A percentile compares a stretch with the other conserved stretches of the same genome.
Conservation (phyloP, 1,139 yeast genomes). For the Debaryomycetaceae sp. region DNA sequence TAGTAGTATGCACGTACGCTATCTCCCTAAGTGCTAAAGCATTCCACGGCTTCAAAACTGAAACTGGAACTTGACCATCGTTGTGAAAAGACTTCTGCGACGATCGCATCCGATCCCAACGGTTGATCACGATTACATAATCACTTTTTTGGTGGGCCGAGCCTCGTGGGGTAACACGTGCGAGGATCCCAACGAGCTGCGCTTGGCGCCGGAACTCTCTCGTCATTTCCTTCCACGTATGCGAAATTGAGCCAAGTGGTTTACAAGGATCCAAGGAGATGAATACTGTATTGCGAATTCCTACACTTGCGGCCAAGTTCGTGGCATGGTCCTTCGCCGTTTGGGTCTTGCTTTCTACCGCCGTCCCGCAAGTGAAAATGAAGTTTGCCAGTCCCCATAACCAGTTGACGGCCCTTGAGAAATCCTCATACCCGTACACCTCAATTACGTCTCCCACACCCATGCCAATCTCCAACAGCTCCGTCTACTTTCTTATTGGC, state of each 20-base stretch:
- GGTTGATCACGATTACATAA: too few species aligned
- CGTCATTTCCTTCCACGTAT: neutral
- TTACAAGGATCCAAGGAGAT: neutral
- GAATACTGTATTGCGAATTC: constrained; percentile 9
- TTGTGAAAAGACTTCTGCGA: too few species aligned
- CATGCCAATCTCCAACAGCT: constrained; percentile 22
- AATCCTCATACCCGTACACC: constrained; percentile 22
- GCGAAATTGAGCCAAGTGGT: neutral
- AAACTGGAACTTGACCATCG: too few species aligned
- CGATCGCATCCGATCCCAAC: too few species aligned
- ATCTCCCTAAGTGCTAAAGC: too few species aligned
- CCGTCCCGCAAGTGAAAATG: constrained; percentile 25
- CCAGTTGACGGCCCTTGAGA: constrained; percentile 13
- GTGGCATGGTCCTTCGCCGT: constrained; percentile 16
- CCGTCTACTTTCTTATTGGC: constrained; percentile 54
- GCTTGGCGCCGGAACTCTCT: too few species aligned
- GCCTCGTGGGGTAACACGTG: too few species aligned
- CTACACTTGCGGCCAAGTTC: constrained; percentile 7
- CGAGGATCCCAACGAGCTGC: too few species aligned
- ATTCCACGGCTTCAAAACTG: too few species aligned
- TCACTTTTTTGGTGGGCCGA: too few species aligned
- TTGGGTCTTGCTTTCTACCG: constrained; percentile 32
- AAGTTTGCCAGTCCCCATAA: constrained; percentile 20
- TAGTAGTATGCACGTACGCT: too few species aligned
- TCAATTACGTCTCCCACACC: constrained; percentile 28